Conservation (phyloP, 306 rosid species). For the Argentina anserina region DNA sequence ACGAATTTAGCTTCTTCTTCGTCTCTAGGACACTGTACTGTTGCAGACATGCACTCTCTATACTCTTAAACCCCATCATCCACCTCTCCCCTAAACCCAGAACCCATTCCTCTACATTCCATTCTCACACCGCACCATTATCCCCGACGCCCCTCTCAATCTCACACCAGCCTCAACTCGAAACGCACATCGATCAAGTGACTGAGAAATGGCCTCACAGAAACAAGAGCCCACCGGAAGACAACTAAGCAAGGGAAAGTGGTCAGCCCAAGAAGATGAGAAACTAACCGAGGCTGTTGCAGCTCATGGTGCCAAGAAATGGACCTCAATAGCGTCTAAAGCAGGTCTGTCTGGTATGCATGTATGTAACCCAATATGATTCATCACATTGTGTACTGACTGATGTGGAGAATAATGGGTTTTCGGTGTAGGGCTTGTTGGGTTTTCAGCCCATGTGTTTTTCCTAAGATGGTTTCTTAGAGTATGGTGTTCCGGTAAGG, state of each 20-base stretch:
- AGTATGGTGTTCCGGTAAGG: too few relatives aligned
- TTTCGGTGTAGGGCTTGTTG: conserved; percentile 13
- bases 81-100: background rate
- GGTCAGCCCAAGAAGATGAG: background rate
- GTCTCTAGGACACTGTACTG: background rate
- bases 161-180: background rate
- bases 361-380: background rate
- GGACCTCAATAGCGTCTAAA: background rate
- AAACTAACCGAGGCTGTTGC: background rate
- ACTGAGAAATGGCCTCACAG: background rate
- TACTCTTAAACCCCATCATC: background rate
- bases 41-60: background rate
- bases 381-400: background rate
- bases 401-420: background rate
- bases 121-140: background rate
- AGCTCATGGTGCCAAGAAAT: background rate
- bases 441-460: too few relatives aligned
- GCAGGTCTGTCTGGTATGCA: background rate
- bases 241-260: background rate
- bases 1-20: too few relatives aligned
- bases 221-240: background rate
- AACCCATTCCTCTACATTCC: background rate
- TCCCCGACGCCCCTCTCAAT: background rate
- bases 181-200: background rate
- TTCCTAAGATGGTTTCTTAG: too few relatives aligned